These are phyloP conservation scores for Fistulinella cinereoalba DNA, from an alignment of 1,284 basidiomycete species.

Conservation along the genomic window DNA sequence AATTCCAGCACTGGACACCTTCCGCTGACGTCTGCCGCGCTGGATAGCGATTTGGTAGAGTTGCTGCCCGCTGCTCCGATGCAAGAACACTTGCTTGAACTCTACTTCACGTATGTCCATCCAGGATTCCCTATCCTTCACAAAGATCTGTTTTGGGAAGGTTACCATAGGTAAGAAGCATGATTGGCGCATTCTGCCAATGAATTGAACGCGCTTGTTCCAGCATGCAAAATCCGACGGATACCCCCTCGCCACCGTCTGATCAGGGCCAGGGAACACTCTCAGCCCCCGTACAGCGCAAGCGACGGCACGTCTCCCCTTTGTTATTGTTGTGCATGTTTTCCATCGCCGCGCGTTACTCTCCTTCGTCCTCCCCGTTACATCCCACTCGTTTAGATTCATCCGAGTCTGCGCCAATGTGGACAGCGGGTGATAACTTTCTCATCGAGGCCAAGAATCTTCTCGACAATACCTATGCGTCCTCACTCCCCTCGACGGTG, in stretches of 20 bases:
- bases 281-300: slow-evolving; percentile 40
- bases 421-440: slow-evolving; percentile 77
- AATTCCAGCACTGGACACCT: slow-evolving; percentile 7
- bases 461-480: slow-evolving; percentile 65
- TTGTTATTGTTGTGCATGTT: slow-evolving; percentile 77
- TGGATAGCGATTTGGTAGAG: slow-evolving; percentile 38
- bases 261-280: slow-evolving; percentile 32
- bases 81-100: slow-evolving; percentile 67
- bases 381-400: slow-evolving; percentile 46
- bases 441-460: slow-evolving; percentile 66
- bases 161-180: slow-evolving; percentile 46
- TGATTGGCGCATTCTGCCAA: neutral
- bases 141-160: slow-evolving; percentile 65
- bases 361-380: slow-evolving; percentile 33
- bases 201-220: neutral
- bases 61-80: slow-evolving; percentile 50
- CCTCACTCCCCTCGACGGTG: slow-evolving; percentile 62
- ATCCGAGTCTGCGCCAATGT: slow-evolving; percentile 63
- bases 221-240: slow-evolving; percentile 26
- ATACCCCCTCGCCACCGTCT: slow-evolving; percentile 34
- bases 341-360: slow-evolving; percentile 72
- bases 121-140: slow-evolving; percentile 70
- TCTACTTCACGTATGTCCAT: slow-evolving; percentile 81
- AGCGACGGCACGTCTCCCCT: slow-evolving; percentile 51
- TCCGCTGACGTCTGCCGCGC: slow-evolving; percentile 16